Base-by-base conservation (phyloP, 1,139 yeast species). In the Zygoascus meyerae region DNA sequence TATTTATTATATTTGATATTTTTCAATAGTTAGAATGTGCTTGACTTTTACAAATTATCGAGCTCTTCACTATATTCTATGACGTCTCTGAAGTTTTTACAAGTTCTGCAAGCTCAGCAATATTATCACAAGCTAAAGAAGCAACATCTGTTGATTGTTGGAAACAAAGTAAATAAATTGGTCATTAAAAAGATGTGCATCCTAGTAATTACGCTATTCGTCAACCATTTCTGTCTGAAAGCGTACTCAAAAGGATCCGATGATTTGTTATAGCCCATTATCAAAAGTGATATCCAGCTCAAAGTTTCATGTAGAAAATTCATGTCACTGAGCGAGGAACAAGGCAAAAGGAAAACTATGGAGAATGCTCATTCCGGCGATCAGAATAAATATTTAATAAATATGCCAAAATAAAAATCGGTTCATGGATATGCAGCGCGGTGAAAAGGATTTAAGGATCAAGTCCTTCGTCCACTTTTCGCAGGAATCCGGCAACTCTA, bases 401-500 rank as follows among this genome's bases (percentile, higher is more conserved):
- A 11, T 34, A 43, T 40, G 17, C 32, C 40, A 44, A 30, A 16
- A 42, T 26, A 40, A 34, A 16, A 16, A 29, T 12, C 32, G 33
- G 34, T 30, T 31, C 3, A 11, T 32, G 33, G 37, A 33, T 36
- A 21, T 47, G 40, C 40, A 41, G 26, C 26, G 7, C 4, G 7
- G 26, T 21, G 7, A 21, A 21, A 5, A 21, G 26, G 4, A 21
- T 46, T 44, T 45, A 45, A 39, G 49, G 38, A 4, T 35, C 49
- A 11, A 46, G 32, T 8, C 48, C 48, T 21, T 51, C 54, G 30
- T 62, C 74, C 30, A 71, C 70, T 49, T 67, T 72, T 26, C 69
- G 62, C 56, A 74, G 56, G 52, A 74, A 73, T 2, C 77, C 77
- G 7, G 77, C 72, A 4, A 75, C 76, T 29, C 78, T 59, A 29